Base-by-base conservation (phyloP, 768 basidiomycete species). In the Tephrocybe sp. region DNA sequence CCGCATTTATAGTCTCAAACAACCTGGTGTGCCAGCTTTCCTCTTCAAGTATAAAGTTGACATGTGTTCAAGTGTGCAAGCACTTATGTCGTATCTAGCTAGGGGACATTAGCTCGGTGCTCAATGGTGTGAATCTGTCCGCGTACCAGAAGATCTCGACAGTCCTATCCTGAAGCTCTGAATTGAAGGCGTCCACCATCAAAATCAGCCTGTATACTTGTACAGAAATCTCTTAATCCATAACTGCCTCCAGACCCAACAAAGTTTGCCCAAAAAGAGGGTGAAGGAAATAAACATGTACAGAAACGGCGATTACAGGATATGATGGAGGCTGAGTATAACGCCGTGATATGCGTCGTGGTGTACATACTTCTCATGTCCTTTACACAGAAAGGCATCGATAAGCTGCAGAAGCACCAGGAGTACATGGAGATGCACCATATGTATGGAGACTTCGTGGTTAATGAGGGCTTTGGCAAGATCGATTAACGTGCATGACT, bases 341-440 rank as follows among this genome's bases (percentile, higher is more conserved):
- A 87, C 56, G 90, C 91, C 26, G 84, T 91, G 44, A 91, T 92
- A 0, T 88, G 87, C 53, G 84, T 95, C 24, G 87, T 92, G 31
- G 78, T 95, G 49, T 96, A 94, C 73, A 85, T 95, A 79, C 84
- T 92, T 48, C 74, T 93, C 34, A 89, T 98, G 84, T 82, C 85
- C 2, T 98, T 98, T 69, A 84, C 93, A 46, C 90, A 94, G 68
- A 89, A 87, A 68, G 97, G 95, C 24, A 94, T 97, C 52, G 84
- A 93, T 62, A 83, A 81, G 63, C 78, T 97, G 51, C 73, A 84
- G 45, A 80, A 84, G 43, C 82, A 84, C 64, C 86, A 92, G 63
- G 89, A 90, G 59, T 87, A 89, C 58, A 73, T 91, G 75, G 86
- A 84, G 69, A 88, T 89, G 83, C 76, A 82, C 21, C 76, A 86